phyloP scores from a whole-genome alignment of 805 yeast species.

The Candida silvicultrix region DNA sequence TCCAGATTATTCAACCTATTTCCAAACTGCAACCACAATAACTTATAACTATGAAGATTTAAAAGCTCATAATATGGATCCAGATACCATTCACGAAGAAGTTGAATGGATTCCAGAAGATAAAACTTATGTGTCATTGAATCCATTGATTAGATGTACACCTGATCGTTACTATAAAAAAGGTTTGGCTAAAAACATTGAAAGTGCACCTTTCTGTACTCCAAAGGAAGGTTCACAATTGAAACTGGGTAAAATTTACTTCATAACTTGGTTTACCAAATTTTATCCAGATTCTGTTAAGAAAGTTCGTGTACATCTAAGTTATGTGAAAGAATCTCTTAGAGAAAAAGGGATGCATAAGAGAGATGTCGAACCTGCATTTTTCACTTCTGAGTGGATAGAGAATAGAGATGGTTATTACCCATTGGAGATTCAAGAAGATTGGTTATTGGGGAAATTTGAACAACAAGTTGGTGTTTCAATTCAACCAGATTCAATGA shows the following conservation, averaged over 20 bases:
- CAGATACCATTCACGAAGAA: slow-evolving; percentile 52
- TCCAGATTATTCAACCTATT: slow-evolving; percentile 74
- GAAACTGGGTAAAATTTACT: slow-evolving; percentile 58
- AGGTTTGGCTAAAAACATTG: slow-evolving; percentile 48
- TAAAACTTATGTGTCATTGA: slow-evolving; percentile 60
- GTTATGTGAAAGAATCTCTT: slow-evolving; percentile 52
- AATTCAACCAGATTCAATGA: slow-evolving; percentile 63
- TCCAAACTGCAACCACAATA: slow-evolving; percentile 60
- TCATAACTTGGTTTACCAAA: slow-evolving; percentile 75
- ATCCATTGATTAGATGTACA: slow-evolving; percentile 80
- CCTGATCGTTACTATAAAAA: slow-evolving; percentile 67
- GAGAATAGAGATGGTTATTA: slow-evolving; percentile 52
- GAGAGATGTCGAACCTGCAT: slow-evolving; percentile 38
- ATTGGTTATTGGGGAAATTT: slow-evolving; percentile 56
- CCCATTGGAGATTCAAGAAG: slow-evolving; percentile 53
- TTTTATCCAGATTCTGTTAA: slow-evolving; percentile 51
- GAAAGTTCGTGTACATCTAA: slow-evolving; percentile 61
- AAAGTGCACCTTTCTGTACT: slow-evolving; percentile 79
- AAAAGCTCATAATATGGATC: slow-evolving; percentile 68
- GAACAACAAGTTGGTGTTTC: slow-evolving; percentile 55
- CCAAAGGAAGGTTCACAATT: slow-evolving; percentile 60
- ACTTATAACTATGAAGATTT: slow-evolving; percentile 53
- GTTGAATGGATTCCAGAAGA: slow-evolving; percentile 58
- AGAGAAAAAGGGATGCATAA: slow-evolving; percentile 52
- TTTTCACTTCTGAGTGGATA: slow-evolving; percentile 71